A percentile compares a stretch with the other conserved stretches of the same genome.
Conservation (phyloP, 2,329 filamentous ascomycete genomes). For the Botrytis pseudocinerea region DNA sequence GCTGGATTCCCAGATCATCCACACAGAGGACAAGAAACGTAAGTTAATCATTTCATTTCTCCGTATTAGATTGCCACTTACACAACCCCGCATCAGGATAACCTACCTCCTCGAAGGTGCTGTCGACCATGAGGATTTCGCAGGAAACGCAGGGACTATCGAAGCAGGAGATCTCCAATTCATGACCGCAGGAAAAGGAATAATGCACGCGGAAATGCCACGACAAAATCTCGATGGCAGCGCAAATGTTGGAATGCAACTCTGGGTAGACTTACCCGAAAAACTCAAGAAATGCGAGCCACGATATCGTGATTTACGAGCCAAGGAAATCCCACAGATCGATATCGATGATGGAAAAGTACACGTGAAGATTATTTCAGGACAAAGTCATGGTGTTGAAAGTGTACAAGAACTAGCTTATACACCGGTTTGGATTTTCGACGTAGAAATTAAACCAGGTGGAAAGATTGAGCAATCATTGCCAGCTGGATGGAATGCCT, state of each 20-base stretch:
- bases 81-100: conserved; percentile 48
- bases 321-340: conserved; percentile 75
- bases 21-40: conserved; percentile 53
- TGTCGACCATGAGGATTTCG: conserved; percentile 91
- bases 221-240: conserved; percentile 72
- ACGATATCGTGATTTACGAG: conserved; percentile 82
- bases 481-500: conserved; percentile 83
- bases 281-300: conserved; percentile 86
- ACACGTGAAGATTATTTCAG: conserved; percentile 85
- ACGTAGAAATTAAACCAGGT: conserved; percentile 77
- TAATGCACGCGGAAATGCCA: conserved; percentile 97
- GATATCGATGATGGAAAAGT: conserved; percentile 72
- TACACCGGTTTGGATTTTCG: conserved; percentile 95
- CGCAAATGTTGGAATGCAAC: conserved; percentile 82
- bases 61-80: background rate
- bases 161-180: conserved; percentile 90
- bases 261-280: conserved; percentile 90
- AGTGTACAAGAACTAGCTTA: conserved; percentile 89
- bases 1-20: conserved; percentile 89
- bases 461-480: conserved; percentile 73
- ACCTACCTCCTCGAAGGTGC: conserved; percentile 86
- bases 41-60: background rate
- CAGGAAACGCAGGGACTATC: conserved; percentile 81
- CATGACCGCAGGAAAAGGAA: conserved; percentile 91
- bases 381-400: conserved; percentile 79